Base-by-base conservation (phyloP, 2,329 filamentous ascomycete species). In the Penicillium sp. region DNA sequence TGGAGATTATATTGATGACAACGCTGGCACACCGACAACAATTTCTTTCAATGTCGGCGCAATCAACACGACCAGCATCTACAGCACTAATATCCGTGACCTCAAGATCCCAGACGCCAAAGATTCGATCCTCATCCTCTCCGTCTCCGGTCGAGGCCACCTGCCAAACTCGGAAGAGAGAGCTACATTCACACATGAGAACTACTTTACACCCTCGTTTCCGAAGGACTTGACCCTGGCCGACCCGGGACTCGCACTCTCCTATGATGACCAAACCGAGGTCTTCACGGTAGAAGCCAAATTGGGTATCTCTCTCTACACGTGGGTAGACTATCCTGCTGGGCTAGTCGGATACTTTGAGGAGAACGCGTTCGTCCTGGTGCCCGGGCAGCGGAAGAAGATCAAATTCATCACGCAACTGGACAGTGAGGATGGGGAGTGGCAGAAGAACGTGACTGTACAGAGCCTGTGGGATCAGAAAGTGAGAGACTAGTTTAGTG, bases 311-410 rank as follows among this genome's bases (percentile, higher is more conserved):
- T 82, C 84, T 3, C 76, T 83, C 4, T 86, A 83, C 75, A 85
- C 84, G 1, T 87, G 84, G 84, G 69, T 87, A 2, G 83, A 84
- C 57, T 82, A 85, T 60, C 83, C 84, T 0, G 72, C 77, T 1
- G 81, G 80, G 0, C 75, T 79, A 1, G 78, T 86, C 9, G 75
- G 84, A 0, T 79, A 79, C 38, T 88, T 87, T 62, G 80, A 85
- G 7, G 75, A 80, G 1, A 87, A 87, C 68, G 79, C 79, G 0
- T 87, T 87, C 63, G 79, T 82, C 69, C 67, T 87, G 38, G 65
- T 75, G 47, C 75, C 76, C 23, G 83, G 81, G 0, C 75, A 83
- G 70, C 75, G 73, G 52, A 82, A 76, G 66, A 73, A 78, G 54
- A 68, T 87, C 6, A 72, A 72, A 0, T 86, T 83, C 63, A 78